Evolutionary conservation across 2,329 filamentous ascomycete species (phyloP).

Genomic region (Cytospora schulzeri): DNA sequence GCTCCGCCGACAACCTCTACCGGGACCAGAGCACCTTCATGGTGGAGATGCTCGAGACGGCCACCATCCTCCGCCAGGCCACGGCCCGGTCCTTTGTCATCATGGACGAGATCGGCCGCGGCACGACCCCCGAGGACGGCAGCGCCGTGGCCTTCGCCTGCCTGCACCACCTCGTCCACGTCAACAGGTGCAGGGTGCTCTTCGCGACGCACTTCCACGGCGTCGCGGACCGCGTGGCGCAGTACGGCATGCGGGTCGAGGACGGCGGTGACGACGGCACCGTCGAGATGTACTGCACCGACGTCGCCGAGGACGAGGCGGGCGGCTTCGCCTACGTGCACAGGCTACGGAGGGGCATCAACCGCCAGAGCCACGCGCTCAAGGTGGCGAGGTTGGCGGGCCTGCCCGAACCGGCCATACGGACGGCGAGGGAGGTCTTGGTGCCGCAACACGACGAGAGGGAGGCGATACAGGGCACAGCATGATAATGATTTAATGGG

Average conservation of each 20-base stretch:
- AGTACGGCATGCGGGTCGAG: conserved; percentile 46
- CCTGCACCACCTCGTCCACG: conserved; percentile 76
- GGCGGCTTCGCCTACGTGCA: conserved; percentile 86
- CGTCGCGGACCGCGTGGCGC: conserved; percentile 73
- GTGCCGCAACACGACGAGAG: conserved; percentile 15
- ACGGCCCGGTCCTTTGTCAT: conserved; percentile 87
- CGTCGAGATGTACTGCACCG: conserved; percentile 83
- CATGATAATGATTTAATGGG: conserved; percentile 3
- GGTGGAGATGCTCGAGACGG: conserved; percentile 98
- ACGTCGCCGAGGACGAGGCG: conserved; percentile 73
- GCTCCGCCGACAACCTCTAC: conserved; percentile 93
- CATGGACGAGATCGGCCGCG: conserved; percentile 97
- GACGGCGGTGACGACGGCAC: conserved; percentile 39
- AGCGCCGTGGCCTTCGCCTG: conserved; percentile 87
- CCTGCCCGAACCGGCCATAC: conserved; percentile 71
- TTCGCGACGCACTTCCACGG: conserved; percentile 96
- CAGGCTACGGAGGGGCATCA: conserved; percentile 77
- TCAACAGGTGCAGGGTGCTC: conserved; percentile 77
- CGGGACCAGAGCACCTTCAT: conserved; percentile 96
- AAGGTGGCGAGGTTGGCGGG: conserved; percentile 92
- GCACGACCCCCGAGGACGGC: conserved; percentile 91
- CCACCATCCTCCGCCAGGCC: conserved; percentile 82
- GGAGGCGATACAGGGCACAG: not conserved
- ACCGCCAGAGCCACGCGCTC: conserved; percentile 84
- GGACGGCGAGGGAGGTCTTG: conserved; percentile 65